Base-by-base conservation (phyloP, 2,329 filamentous ascomycete species). In the Aurifilum marmelostoma region DNA sequence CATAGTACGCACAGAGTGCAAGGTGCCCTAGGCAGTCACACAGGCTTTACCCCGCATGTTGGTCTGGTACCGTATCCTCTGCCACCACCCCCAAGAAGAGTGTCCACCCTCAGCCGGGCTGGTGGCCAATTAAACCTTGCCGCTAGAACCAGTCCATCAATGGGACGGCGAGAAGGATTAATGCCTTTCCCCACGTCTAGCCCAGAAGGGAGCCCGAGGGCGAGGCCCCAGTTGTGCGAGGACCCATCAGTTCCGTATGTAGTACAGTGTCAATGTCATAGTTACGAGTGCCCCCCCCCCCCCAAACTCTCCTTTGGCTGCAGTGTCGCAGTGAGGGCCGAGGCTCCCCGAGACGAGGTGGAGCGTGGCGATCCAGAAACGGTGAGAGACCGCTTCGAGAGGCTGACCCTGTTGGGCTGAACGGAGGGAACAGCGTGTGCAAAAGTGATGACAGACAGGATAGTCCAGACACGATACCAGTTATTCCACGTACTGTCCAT, bases 131-230 rank as follows among this genome's bases (percentile, higher is more conserved):
- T 21, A 47, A 9, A 18, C 39, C 39, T 29, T 32, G 41, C 21
- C 61, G 64, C 27, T 52, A 58, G n/a, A 21, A 39, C 8, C 52
- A 63, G 61, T 69, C 68, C 68, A 65, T 69, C 68, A 69, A 69
- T 67, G 62, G 67, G 65, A 43, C 43, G 68, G n/a, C 68, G 56
- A 67, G 65, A 24, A 62, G 3, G 39, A 52, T 21, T 27, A 37
- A 37, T 18, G 27, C 52, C 52, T 2, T 18, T 37, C 56, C 37
- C 61, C 60, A 52, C 29, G 65, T 54, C 63, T 69, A 64, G 59
- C 65, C 65, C 39, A 37, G 50, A 61, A 64, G 39, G 61, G 47
- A 43, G 56, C 60, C 6, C n/a, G 32, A 50, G 54, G 63, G 65
- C 39, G 54, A 39, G 58, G 56, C 58, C 34, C 34, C 34, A 34